Evolutionary conservation across 345 rosid species (phyloP).

Genomic region (Odontarrhena argentea): DNA sequence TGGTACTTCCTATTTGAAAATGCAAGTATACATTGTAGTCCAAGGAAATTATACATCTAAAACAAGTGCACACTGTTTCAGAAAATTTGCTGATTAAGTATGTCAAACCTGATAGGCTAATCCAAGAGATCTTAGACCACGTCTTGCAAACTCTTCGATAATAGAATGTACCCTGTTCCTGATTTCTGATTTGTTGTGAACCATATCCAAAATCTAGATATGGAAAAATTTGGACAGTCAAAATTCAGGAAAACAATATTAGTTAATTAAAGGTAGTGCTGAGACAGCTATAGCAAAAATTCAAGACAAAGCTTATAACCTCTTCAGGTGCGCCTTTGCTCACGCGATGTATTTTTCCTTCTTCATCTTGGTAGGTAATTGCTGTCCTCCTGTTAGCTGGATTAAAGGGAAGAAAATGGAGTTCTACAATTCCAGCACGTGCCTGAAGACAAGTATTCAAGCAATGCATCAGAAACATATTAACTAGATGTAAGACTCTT

Average conservation of each 20-base stretch:
- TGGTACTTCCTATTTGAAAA: conserved; percentile 52
- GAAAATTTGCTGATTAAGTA: background rate
- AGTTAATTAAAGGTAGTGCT: background rate
- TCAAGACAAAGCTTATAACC: conserved; percentile 40
- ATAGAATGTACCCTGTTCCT: conserved; percentile 48
- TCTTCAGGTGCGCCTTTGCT: conserved; percentile 99
- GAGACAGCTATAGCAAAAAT: background rate
- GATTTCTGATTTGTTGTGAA: conserved; percentile 51
- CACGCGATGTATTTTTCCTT: conserved; percentile 74
- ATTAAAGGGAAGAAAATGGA: conserved; percentile 92
- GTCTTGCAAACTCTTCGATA: conserved; percentile 60
- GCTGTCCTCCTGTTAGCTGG: conserved; percentile 96
- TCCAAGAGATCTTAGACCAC: conserved; percentile 67
- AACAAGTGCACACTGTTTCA: background rate
- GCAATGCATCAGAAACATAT: background rate
- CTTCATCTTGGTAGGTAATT: conserved; percentile 68
- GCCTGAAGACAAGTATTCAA: conserved; percentile 53
- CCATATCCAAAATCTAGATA: conserved; percentile 57
- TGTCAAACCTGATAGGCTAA: conserved; percentile 57
- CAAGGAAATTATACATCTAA: background rate
- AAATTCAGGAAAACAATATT: too few relatives aligned
- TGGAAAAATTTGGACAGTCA: background rate
- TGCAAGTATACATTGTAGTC: background rate
- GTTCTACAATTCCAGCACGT: conserved; percentile 78
- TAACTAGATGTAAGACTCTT: too few relatives aligned